phyloP scores from a whole-genome alignment of 202 grass and related monocot species.

The Setaria viridis region DNA sequence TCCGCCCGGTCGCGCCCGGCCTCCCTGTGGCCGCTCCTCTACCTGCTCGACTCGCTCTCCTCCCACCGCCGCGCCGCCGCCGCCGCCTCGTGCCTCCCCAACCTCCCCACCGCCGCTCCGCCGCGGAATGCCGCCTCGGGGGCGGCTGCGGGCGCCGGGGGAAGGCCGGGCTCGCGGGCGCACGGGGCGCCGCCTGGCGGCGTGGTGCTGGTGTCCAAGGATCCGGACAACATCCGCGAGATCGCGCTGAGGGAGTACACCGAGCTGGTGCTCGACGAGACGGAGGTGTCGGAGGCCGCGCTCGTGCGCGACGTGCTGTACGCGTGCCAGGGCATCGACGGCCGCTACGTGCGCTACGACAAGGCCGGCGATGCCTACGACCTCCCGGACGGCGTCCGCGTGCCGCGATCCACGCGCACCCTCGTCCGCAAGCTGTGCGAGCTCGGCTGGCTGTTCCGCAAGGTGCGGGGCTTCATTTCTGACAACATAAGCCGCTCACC shows the following conservation, averaged over 20 bases:
- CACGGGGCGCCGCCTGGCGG: constrained; percentile 57
- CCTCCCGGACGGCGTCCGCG: constrained; percentile 73
- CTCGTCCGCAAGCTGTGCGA: constrained; percentile 90
- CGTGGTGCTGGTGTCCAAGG: constrained; percentile 78
- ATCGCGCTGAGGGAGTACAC: constrained; percentile 90
- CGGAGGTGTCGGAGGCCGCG: constrained; percentile 78
- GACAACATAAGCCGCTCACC: constrained; percentile 62
- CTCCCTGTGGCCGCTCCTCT: constrained; percentile 87
- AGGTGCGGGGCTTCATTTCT: constrained; percentile 81
- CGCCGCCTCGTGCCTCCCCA: constrained; percentile 56
- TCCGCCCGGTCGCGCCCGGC: constrained; percentile 60
- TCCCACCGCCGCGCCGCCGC: constrained; percentile 51
- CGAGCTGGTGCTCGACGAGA: constrained; percentile 90
- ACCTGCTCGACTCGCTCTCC: constrained; percentile 92
- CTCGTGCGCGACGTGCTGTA: constrained; percentile 91
- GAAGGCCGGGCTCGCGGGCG: constrained; percentile 44
- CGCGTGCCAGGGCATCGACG: constrained; percentile 95
- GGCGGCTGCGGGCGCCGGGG: background rate
- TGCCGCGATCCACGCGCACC: constrained; percentile 82
- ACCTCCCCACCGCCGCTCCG: constrained; percentile 45
- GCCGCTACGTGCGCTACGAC: constrained; percentile 74
- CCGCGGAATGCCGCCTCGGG: constrained; percentile 13
- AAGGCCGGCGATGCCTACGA: constrained; percentile 70
- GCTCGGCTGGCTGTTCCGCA: constrained; percentile 83
- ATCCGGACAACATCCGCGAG: constrained; percentile 86